Conservation (phyloP, 768 basidiomycete genomes). For the Crucibulum laeve region DNA sequence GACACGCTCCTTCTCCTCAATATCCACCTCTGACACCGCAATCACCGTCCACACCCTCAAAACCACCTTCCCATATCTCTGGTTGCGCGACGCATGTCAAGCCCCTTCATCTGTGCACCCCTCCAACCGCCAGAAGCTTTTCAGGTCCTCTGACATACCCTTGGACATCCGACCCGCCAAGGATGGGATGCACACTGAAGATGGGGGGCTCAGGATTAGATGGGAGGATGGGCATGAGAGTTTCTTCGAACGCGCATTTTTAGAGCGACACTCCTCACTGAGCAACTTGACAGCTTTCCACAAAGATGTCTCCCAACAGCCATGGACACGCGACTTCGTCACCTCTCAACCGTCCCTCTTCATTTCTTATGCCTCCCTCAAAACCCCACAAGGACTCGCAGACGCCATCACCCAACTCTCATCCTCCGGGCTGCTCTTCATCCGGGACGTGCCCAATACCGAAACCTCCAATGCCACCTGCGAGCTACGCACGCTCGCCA, state of each 20-base stretch:
- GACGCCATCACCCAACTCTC: conserved; percentile 64
- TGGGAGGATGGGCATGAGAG: conserved; percentile 66
- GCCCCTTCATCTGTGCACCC: conserved; percentile 74
- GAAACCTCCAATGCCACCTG: conserved; percentile 59
- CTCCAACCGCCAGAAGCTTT: conserved; percentile 73
- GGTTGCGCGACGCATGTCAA: conserved; percentile 84
- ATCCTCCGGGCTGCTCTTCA: conserved; percentile 69
- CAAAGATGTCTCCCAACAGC: conserved; percentile 26
- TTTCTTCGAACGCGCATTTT: conserved; percentile 43
- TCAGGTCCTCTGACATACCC: conserved; percentile 63
- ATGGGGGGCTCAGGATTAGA: conserved; percentile 19
- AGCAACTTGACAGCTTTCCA: conserved; percentile 36
- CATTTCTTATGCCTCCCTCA: conserved; percentile 50
- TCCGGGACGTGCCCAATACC: conserved; percentile 61
- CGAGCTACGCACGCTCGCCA: conserved; percentile 63
- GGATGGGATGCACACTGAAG: conserved; percentile 40
- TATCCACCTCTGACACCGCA: conserved; percentile 19
- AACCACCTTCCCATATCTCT: conserved; percentile 56
- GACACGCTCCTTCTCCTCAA: conserved; percentile 1
- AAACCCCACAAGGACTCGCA: conserved; percentile 40
- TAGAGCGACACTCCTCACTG: conserved; percentile 42
- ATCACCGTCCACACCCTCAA: conserved; percentile 33
- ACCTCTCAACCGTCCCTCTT: conserved; percentile 38
- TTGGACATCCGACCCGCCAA: conserved; percentile 39
- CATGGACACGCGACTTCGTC: conserved; percentile 45